phyloP scores from a whole-genome alignment of 1,139 yeast species.

The Yamadazyma diospyri region DNA sequence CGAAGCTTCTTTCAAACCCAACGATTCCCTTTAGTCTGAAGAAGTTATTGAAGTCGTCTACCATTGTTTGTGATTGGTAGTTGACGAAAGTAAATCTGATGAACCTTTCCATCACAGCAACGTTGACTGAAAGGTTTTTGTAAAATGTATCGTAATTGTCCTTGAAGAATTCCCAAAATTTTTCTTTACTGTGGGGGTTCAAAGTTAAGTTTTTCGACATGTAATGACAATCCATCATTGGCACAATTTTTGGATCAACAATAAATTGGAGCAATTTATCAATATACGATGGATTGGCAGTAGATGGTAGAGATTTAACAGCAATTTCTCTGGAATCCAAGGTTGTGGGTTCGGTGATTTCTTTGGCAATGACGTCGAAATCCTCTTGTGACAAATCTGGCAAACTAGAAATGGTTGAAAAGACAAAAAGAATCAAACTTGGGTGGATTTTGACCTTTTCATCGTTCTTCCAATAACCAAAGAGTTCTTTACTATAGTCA shows the following conservation, averaged over 20 bases:
- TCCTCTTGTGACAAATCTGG: conserved; percentile 37
- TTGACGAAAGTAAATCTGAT: conserved; percentile 49
- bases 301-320: conserved; percentile 56
- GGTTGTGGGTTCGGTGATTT: conserved; percentile 54
- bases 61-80: conserved; percentile 42
- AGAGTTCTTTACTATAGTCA: conserved; percentile 40
- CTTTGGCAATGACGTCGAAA: conserved; percentile 45
- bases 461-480: conserved; percentile 30
- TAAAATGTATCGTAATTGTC: conserved; percentile 49
- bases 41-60: conserved; percentile 45
- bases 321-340: conserved; percentile 70
- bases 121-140: conserved; percentile 48
- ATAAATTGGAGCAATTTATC: conserved; percentile 37
- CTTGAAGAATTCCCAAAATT: conserved; percentile 56
- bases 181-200: conserved; percentile 47
- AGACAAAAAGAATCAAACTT: conserved; percentile 52
- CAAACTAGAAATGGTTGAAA: conserved; percentile 46
- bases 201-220: conserved; percentile 49
- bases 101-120: conserved; percentile 64
- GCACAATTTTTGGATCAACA: conserved; percentile 41
- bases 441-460: conserved; percentile 44
- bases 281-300: conserved; percentile 36
- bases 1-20: conserved; percentile 58
- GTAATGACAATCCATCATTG: conserved; percentile 72
- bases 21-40: conserved; percentile 54